phyloP scores from a whole-genome alignment of 805 yeast species.

The Saturnispora kantuleensis region DNA sequence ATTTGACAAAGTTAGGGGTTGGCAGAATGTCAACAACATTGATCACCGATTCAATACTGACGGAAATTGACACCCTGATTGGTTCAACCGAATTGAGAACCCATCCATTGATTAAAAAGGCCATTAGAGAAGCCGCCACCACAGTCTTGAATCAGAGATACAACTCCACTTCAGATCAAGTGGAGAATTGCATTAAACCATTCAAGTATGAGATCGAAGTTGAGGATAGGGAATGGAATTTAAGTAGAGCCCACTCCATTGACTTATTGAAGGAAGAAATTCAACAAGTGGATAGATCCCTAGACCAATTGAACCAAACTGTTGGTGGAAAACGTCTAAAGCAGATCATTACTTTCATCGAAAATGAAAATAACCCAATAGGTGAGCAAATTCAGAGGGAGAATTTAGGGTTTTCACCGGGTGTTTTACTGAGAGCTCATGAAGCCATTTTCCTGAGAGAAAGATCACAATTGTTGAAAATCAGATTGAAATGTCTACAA shows the following conservation, averaged over 20 bases:
- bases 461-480: conserved; percentile 55
- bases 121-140: conserved; percentile 77
- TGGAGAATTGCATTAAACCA: conserved; percentile 96
- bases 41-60: conserved; percentile 67
- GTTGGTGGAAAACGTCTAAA: conserved; percentile 78
- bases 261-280: conserved; percentile 73
- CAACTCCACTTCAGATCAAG: conserved; percentile 94
- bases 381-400: conserved; percentile 45
- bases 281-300: conserved; percentile 65
- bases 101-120: conserved; percentile 78
- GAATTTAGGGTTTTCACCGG: conserved; percentile 75
- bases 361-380: conserved; percentile 31
- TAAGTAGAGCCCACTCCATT: conserved; percentile 70
- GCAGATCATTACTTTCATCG: conserved; percentile 71
- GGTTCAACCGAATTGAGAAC: conserved; percentile 66
- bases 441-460: conserved; percentile 75
- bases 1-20: conserved; percentile 84
- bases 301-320: conserved; percentile 46
- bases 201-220: conserved; percentile 95
- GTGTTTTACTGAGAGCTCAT: conserved; percentile 65
- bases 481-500: conserved; percentile 69
- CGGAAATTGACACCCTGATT: conserved; percentile 67
- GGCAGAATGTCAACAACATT: conserved; percentile 83
- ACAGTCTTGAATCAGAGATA: conserved; percentile 69
- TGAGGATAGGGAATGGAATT: conserved; percentile 89